Conservation (phyloP, 2,329 filamentous ascomycete genomes). For the Penicillium italicum region DNA sequence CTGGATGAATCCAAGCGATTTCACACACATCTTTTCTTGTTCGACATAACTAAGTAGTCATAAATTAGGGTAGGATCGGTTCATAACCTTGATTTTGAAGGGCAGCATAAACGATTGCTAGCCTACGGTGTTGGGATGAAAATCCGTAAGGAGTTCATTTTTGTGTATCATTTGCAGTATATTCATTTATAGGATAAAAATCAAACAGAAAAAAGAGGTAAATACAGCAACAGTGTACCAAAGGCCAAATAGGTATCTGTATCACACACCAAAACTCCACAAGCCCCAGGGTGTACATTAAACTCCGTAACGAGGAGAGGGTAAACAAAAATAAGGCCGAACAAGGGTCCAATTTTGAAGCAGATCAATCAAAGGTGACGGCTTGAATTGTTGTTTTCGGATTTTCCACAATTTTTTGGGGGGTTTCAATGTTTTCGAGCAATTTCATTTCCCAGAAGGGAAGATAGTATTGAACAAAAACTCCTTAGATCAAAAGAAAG, state of each 20-base stretch:
- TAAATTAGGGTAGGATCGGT: not conserved
- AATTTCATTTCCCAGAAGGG: not conserved
- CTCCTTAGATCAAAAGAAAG: not conserved
- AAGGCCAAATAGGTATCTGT: slow-evolving; percentile 24
- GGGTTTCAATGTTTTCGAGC: not conserved
- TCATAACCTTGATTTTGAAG: not conserved
- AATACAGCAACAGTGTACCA: slow-evolving; percentile 7
- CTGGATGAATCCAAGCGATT: slow-evolving; percentile 1
- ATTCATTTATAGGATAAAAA: slow-evolving; percentile 7
- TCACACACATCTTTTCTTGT: not conserved
- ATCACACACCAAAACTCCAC: slow-evolving; percentile 12
- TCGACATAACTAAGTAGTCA: not conserved
- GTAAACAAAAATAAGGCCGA: slow-evolving; percentile 12
- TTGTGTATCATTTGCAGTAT: not conserved
- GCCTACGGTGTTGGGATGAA: not conserved
- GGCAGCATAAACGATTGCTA: not conserved
- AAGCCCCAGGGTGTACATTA: slow-evolving; percentile 13
- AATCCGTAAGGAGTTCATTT: not conserved
- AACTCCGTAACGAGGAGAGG: slow-evolving; percentile 8
- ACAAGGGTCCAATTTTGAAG: slow-evolving; percentile 11
- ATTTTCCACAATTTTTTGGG: slow-evolving; percentile 4
- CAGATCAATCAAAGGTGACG: not conserved
- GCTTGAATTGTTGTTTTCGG: not conserved
- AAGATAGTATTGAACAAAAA: not conserved
- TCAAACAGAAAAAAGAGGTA: slow-evolving; percentile 10